Conservation (phyloP, 2,329 filamentous ascomycete species). For the Aspergillus nomiae region DNA sequence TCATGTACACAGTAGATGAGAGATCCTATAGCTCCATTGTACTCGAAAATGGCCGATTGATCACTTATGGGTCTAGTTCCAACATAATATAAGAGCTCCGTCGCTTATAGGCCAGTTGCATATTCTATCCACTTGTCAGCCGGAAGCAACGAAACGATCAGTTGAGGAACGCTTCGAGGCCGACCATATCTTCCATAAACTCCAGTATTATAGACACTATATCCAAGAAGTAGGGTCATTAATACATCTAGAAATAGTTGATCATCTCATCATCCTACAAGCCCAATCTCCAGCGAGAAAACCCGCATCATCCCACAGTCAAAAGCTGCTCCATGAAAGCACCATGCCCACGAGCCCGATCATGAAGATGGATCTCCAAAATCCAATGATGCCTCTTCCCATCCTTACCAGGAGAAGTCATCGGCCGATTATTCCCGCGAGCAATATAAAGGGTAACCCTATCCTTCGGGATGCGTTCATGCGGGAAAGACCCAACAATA, state of each 20-base stretch:
- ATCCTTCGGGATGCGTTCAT: conserved; percentile 55
- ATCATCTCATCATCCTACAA: background rate
- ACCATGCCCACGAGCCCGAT: conserved; percentile 40
- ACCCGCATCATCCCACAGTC: conserved; percentile 22
- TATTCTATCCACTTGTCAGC: no score
- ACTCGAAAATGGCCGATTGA: no score
- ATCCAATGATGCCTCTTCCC: conserved; percentile 54
- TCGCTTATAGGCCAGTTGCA: no score
- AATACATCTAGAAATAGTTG: background rate
- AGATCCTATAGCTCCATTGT: no score
- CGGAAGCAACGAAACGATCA: no score
- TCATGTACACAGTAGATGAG: no score
- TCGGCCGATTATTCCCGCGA: conserved; percentile 45
- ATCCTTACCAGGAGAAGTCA: conserved; percentile 43
- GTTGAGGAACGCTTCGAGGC: no score
- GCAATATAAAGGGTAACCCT: conserved; percentile 50
- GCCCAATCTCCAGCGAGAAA: background rate
- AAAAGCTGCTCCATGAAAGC: conserved; percentile 48
- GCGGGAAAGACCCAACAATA: conserved; percentile 55
- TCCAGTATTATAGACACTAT: background rate
- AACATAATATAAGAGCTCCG: no score
- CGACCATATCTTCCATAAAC: no score
- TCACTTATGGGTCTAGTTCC: no score
- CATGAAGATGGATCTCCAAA: conserved; percentile 52
- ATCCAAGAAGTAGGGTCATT: background rate